These are phyloP conservation scores for Penicillium angulare DNA, from an alignment of 495 filamentous ascomycete genomes.

Conservation along the genomic window DNA sequence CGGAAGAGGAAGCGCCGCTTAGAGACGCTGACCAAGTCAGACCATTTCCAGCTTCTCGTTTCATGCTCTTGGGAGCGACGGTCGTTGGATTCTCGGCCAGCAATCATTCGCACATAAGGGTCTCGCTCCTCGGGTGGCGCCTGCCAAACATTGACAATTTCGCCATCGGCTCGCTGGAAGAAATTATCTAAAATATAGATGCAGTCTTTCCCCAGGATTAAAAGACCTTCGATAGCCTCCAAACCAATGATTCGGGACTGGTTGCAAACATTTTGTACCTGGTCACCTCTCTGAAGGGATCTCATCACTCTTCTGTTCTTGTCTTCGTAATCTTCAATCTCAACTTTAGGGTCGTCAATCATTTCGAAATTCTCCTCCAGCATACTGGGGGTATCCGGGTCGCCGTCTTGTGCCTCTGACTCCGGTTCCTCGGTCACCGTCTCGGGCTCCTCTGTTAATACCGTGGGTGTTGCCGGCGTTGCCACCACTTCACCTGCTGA, in stretches of 20 bases:
- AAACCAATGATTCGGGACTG: conserved; percentile 90
- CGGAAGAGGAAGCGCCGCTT: conserved; percentile 94
- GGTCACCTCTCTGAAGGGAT: conserved; percentile 84
- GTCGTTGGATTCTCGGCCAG: conserved; percentile 69
- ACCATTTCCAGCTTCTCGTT: conserved; percentile 89
- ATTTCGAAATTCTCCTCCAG: conserved; percentile 92
- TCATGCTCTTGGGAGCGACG: conserved; percentile 66
- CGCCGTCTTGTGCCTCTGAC: conserved; percentile 29
- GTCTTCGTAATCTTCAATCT: conserved; percentile 86
- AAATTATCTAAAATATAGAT: conserved; percentile 94
- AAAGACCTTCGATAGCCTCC: conserved; percentile 85
- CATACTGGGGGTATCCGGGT: conserved; percentile 40
- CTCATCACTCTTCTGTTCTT: conserved; percentile 97
- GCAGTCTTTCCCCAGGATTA: conserved; percentile 89
- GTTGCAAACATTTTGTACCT: conserved; percentile 93
- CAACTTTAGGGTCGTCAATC: conserved; percentile 82
- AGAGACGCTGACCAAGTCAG: conserved; percentile 92
- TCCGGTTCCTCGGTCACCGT: too few relatives aligned
- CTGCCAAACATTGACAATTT: conserved; percentile 94
- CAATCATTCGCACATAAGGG: conserved; percentile 90
- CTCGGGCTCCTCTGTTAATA: conserved; percentile 27
- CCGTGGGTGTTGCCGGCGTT: conserved; percentile 41
- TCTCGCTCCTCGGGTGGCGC: conserved; percentile 90
- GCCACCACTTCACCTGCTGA: conserved; percentile 32
- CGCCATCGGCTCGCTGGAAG: conserved; percentile 90